phyloP scores from a whole-genome alignment of 306 rosid genomes.

The Aeschynomene evenia region DNA sequence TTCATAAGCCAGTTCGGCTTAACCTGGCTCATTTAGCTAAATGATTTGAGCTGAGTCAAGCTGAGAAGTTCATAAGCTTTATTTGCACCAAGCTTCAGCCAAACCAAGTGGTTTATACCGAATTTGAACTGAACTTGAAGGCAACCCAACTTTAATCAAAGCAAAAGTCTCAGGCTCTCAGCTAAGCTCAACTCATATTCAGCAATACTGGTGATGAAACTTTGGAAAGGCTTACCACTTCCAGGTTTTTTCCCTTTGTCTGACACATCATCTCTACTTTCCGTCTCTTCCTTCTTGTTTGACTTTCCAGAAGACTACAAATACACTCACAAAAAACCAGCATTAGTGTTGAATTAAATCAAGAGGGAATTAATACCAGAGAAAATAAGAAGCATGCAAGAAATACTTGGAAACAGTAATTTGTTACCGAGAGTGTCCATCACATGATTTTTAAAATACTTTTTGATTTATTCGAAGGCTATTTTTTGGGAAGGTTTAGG shows the following conservation, averaged over 20 bases:
- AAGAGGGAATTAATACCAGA: not conserved
- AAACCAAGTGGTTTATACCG: conserved; percentile 14
- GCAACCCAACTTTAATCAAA: not conserved
- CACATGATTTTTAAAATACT: not conserved
- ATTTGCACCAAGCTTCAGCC: conserved; percentile 16
- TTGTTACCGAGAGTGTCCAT: conserved; percentile 11
- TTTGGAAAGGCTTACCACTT: conserved; percentile 41
- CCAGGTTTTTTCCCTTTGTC: conserved; percentile 47
- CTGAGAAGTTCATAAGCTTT: not conserved
- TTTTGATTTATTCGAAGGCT: not conserved
- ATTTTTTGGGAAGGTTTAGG: conserved; percentile 1
- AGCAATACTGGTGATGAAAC: conserved; percentile 20
- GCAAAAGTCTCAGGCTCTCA: not conserved
- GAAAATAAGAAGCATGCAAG: conserved; percentile 24
- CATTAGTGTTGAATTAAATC: conserved; percentile 8
- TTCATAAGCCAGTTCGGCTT: conserved; percentile 1
- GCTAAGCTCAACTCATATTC: conserved; percentile 3
- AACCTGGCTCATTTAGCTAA: not conserved
- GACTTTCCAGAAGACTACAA: conserved; percentile 84
- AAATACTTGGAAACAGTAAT: conserved; percentile 1
- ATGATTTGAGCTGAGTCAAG: conserved; percentile 1
- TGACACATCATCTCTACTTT: conserved; percentile 39
- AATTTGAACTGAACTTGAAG: conserved; percentile 9
- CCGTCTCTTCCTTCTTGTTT: conserved; percentile 53
- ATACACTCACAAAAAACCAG: conserved; percentile 27